Base-by-base conservation (phyloP, 768 basidiomycete species). In the Pleurotus platypus region DNA sequence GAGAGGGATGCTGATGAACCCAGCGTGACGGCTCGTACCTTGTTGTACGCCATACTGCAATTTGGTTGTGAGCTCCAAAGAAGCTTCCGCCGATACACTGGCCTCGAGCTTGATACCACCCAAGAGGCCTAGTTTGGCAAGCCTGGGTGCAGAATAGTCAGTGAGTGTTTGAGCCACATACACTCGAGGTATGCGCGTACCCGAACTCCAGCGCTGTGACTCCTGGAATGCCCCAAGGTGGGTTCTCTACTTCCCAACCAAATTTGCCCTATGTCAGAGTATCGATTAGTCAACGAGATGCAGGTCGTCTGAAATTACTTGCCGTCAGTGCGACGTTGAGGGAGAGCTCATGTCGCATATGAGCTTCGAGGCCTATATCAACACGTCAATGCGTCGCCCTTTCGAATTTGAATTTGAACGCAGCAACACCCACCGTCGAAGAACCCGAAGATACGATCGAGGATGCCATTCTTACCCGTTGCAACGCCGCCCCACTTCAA, bases 181-280 rank as follows among this genome's bases (percentile, higher is more conserved):
- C 8, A 3, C 9, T 16, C 11, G 38, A 8, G 37, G 18, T 15
- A 22, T 42, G 13, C 13, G 37, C 51, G 6, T 7, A 54, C 51
- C 51, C 51, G 42, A 54, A 54, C 22, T 54, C 51, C 12, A 54
- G 39, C n/a, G 38, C 51, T 20, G 51, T 54, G 9, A 54, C 51
- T 22, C 37, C 39, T 5, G 51, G 51, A 15, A 54, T 54, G 20
- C 38, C 51, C 51, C 37, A 40, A 20, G 51, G 51, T 11, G 38
- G n/a, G 9, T 16, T 42, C 39, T 54, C 51, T 4, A 18, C 18
- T 9, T 54, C 51, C 37, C 37, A 53, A 8, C 18, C 39, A n/a
- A 54, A 42, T 48, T 48, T 48, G 20, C 46, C 46, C 46, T 48
- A 38, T 9, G 30, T 16, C 7, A 15, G 27, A 16, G 30, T 35